These are phyloP conservation scores for Blakeslea trispora DNA, from an alignment of 371 early-diverging fungal genomes.

Conservation along the genomic window DNA sequence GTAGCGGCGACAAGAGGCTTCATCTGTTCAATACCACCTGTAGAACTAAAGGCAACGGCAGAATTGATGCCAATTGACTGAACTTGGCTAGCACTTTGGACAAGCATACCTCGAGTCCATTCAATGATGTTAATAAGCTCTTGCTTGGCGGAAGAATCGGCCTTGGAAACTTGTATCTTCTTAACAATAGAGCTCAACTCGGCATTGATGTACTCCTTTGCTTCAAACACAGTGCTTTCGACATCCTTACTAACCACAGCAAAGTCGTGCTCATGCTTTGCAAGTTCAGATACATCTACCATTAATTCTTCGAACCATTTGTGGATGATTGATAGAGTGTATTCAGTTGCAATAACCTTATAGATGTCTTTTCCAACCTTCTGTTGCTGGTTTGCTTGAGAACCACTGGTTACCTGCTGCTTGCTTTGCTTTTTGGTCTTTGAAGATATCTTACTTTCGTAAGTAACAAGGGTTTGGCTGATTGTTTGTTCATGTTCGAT, in stretches of 20 bases:
- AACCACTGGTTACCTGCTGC: conserved; percentile 3
- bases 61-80: conserved; percentile 29
- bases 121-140: conserved; percentile 22
- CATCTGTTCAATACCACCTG: conserved; percentile 32
- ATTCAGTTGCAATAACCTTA: conserved; percentile 19
- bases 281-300: conserved; percentile 20
- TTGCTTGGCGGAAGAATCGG: conserved; percentile 15
- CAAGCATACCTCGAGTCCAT: conserved; percentile 34
- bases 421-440: conserved; percentile 5
- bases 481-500: conserved; percentile 29
- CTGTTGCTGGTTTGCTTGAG: conserved; percentile 5
- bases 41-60: conserved; percentile 23
- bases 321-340: conserved; percentile 11
- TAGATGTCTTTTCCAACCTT: conserved; percentile 3
- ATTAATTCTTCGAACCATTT: conserved; percentile 22
- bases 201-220: conserved; percentile 15
- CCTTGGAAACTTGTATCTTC: conserved; percentile 13
- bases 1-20: conserved; percentile 25
- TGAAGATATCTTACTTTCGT: conserved; percentile 22
- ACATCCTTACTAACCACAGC: conserved; percentile 19
- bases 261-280: conserved; percentile 20
- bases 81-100: conserved; percentile 29
- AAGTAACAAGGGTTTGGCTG: conserved; percentile 20
- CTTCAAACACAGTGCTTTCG: conserved; percentile 9
- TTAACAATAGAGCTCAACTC: conserved; percentile 25